phyloP scores from a whole-genome alignment of 139 green algal species.

The Picochlorum sp. region DNA sequence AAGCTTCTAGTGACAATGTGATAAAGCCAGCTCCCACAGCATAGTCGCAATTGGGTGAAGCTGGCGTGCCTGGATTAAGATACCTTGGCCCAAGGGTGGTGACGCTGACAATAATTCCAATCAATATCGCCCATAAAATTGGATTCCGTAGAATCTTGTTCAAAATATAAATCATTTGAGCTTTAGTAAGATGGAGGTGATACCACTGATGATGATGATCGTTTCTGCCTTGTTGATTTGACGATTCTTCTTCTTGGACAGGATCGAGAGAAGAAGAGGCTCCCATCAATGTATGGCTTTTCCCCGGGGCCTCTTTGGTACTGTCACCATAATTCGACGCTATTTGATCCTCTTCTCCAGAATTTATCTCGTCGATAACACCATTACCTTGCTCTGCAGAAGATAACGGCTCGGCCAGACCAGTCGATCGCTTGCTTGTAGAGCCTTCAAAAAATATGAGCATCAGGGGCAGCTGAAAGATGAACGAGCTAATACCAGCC shows the following conservation, averaged over 20 bases:
- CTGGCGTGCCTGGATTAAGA: conserved; percentile 15
- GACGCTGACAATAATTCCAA: conserved; percentile 20
- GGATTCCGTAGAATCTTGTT: conserved; percentile 19
- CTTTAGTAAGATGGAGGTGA: neutral
- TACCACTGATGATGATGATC: neutral
- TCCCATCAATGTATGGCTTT: neutral
- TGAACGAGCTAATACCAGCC: conserved; percentile 23
- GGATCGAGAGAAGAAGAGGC: neutral
- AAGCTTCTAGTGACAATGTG: conserved; percentile 4
- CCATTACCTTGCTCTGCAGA: neutral
- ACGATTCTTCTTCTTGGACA: neutral
- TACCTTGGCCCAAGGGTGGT: conserved; percentile 15
- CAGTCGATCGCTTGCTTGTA: neutral
- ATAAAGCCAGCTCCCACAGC: conserved; percentile 16
- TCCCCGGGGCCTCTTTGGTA: too few relatives aligned
- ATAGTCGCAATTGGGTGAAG: conserved; percentile 8
- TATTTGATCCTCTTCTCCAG: too few relatives aligned
- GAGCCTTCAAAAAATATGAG: conserved; percentile 24
- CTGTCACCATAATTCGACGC: too few relatives aligned
- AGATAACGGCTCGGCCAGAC: neutral
- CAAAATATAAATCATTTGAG: neutral
- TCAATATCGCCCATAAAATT: conserved; percentile 21
- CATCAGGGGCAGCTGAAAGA: conserved; percentile 33
- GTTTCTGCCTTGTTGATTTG: neutral
- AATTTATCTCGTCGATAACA: neutral